phyloP scores from a whole-genome alignment of 2,329 filamentous ascomycete genomes.

The Hypoxylon sp. region DNA sequence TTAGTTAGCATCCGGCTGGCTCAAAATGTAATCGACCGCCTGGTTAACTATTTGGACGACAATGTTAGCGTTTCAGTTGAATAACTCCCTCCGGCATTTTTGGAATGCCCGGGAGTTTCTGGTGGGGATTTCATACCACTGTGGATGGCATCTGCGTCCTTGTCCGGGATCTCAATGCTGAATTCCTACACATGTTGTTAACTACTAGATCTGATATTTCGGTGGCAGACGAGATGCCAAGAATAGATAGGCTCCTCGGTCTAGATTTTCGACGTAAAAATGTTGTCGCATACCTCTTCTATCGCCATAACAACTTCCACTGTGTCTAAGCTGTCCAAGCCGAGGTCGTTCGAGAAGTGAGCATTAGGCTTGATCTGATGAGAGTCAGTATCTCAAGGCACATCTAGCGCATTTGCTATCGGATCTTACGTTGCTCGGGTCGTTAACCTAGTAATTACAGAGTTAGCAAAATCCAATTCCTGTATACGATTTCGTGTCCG shows the following conservation, averaged over 20 bases:
- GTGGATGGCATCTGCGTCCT: constrained; percentile 94
- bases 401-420: constrained; percentile 7
- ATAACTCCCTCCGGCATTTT: constrained; percentile 20
- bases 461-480: constrained; percentile 46
- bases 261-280: neutral
- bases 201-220: constrained; percentile 17
- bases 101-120: too few species aligned
- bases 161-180: constrained; percentile 97
- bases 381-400: constrained; percentile 37
- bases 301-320: constrained; percentile 99
- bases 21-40: constrained; percentile 93
- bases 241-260: constrained; percentile 23
- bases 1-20: constrained; percentile 89
- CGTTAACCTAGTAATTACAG: constrained; percentile 71
- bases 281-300: constrained; percentile 79
- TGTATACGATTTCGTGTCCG: constrained; percentile 7
- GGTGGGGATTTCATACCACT: constrained; percentile 75
- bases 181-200: constrained; percentile 64
- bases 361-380: constrained; percentile 82
- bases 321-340: constrained; percentile 96
- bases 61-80: constrained; percentile 40
- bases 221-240: constrained; percentile 2
- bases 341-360: constrained; percentile 98
- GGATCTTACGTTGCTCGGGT: constrained; percentile 71
- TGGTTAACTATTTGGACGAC: constrained; percentile 78